Evolutionary conservation across 192 early-diverging fungal species (phyloP), one percentile per base, ranked within the genome.

Genomic region (Lunasporangiospora selenospora): DNA sequence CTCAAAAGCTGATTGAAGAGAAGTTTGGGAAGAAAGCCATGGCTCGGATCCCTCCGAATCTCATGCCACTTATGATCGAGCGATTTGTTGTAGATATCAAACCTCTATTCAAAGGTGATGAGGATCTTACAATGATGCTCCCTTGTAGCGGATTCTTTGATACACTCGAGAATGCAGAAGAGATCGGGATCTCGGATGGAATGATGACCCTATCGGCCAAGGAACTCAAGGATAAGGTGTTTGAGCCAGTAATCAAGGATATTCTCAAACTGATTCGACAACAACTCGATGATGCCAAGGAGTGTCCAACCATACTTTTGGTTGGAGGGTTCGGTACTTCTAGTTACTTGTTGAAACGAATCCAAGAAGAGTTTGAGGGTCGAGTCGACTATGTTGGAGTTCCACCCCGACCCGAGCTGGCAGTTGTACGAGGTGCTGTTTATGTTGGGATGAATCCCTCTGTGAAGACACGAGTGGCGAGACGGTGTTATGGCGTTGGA

Each of bases 241-340:
- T 81, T 47, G 52, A 71, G 24, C 77, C 77, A 0, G 62, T 78
- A 0, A 9, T 71, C 2, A 39, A 62, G 1, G 16, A 33, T 5
- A 60, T 81, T n/a, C n/a, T 75, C 2, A 19, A 39, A 9, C 34
- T 81, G 9, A 76, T 81, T 16, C 16, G 58, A 23, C 9, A 54
- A 8, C 80, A 81, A 48, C 33, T 81, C 15, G 30, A 33, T 7
- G 43, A 56, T 38, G 21, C 47, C 2, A 38, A 49, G 15, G 33
- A 29, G 4, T 10, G 67, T n/a, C 66, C 73, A 33, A 65, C 75
- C 16, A 65, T 81, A 15, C 70, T 81, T 43, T 32, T 81, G 6
- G 79, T 81, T 23, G 79, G 79, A 61, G 79, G 79, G 0, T 81
- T 81, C 56, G 58, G 69, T 10, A 55, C 71, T 1, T 81, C 79